Evolutionary conservation across 192 early-diverging fungal genomes (phyloP).

Genomic region (Chytriomyces hyalinus): DNA sequence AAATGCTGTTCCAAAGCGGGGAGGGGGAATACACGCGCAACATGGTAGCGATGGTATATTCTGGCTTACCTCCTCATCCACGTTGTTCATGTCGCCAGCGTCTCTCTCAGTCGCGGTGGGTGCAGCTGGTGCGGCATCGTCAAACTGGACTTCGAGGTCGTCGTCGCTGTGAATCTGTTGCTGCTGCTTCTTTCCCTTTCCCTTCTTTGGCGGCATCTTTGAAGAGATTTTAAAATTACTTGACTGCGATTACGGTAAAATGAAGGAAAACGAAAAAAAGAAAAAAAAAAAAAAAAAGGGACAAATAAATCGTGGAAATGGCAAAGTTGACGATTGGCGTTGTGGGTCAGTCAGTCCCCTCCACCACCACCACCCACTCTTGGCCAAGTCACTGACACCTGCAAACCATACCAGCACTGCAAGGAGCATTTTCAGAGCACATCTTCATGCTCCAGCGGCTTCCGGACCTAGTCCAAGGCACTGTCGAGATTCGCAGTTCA

Average conservation of each 20-base stretch:
- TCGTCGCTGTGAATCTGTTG: slow-evolving; percentile 48
- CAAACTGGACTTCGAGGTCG: slow-evolving; percentile 46
- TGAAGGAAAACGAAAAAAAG: slow-evolving; percentile 14
- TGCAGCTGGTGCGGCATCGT: slow-evolving; percentile 38
- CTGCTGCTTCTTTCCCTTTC: slow-evolving; percentile 20
- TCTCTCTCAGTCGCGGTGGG: slow-evolving; percentile 33
- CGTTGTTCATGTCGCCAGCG: slow-evolving; percentile 35
- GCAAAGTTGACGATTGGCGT: slow-evolving; percentile 14
- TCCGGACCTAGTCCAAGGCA: slow-evolving; percentile 56
- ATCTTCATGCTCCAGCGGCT: slow-evolving; percentile 79
- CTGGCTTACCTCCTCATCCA: slow-evolving; percentile 49
- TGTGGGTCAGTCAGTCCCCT: slow-evolving; percentile 3
- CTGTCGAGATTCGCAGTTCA: slow-evolving; percentile 69
- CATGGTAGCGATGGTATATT: not conserved
- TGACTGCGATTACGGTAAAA: not conserved
- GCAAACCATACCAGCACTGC: slow-evolving; percentile 66
- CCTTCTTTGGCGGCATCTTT: slow-evolving; percentile 38
- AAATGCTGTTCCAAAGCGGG: too few species aligned
- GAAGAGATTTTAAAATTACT: not conserved
- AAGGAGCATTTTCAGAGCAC: slow-evolving; percentile 96
- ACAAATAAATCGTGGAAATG: not conserved
- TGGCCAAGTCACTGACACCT: not conserved
- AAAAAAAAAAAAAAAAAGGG: not conserved
- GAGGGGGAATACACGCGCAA: not conserved
- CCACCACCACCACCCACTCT: not conserved